phyloP scores from a whole-genome alignment of 495 filamentous ascomycete genomes.

The Penicillium psychrofluorescens region DNA sequence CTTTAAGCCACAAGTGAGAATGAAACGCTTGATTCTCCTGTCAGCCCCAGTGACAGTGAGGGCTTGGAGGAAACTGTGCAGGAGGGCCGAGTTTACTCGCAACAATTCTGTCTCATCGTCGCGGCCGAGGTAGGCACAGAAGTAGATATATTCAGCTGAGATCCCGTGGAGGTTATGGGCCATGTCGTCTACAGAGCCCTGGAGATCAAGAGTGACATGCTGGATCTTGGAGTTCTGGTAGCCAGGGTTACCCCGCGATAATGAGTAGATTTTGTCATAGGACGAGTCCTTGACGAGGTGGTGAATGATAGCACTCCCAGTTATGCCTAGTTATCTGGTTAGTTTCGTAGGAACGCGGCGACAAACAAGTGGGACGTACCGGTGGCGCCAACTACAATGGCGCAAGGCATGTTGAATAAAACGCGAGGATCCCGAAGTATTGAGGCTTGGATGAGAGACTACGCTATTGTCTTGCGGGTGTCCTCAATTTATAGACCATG shows the following conservation, averaged over 20 bases:
- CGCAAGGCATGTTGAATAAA: constrained; percentile 20
- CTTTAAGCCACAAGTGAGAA: constrained; percentile 47
- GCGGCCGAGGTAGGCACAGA: constrained; percentile 40
- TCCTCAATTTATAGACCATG: too few relatives aligned
- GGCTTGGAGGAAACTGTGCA: constrained; percentile 44
- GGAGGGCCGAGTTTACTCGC: constrained; percentile 37
- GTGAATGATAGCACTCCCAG: constrained; percentile 38
- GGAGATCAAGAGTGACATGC: constrained; percentile 40
- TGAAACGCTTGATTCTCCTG: constrained; percentile 38
- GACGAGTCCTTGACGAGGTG: constrained; percentile 30
- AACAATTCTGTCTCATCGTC: constrained; percentile 35
- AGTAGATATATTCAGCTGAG: constrained; percentile 40
- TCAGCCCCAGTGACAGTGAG: constrained; percentile 36
- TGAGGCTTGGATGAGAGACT: too few relatives aligned
- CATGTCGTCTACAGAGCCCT: constrained; percentile 31
- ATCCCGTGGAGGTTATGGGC: constrained; percentile 30
- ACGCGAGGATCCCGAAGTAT: too few relatives aligned
- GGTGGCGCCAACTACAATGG: constrained; percentile 35
- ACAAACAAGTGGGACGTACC: constrained; percentile 11
- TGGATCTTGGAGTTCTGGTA: constrained; percentile 32
- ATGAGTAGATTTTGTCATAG: constrained; percentile 35
- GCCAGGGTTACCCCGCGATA: constrained; percentile 37
- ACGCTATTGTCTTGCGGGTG: too few relatives aligned
- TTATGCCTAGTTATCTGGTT: constrained; percentile 26
- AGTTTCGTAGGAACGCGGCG: background rate